phyloP scores from a whole-genome alignment of 345 rosid species.

The Camelina laxa region DNA sequence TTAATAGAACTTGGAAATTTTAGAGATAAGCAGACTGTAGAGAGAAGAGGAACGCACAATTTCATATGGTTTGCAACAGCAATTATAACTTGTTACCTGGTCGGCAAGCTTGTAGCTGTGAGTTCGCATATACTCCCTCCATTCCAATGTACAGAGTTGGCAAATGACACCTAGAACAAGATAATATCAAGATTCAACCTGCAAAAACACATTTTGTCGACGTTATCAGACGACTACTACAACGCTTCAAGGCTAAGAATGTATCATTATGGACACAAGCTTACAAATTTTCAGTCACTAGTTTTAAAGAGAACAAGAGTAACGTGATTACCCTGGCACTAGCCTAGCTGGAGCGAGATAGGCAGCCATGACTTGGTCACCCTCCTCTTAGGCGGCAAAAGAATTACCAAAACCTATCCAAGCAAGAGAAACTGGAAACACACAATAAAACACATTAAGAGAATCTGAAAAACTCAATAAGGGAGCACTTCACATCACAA shows the following conservation, averaged over 20 bases:
- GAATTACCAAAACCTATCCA: conserved; percentile 95
- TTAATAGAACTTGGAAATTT: too few relatives aligned
- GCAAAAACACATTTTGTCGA: conserved; percentile 56
- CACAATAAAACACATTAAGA: too few relatives aligned
- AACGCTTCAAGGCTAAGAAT: conserved; percentile 26
- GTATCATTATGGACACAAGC: conserved; percentile 15
- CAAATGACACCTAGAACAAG: conserved; percentile 94
- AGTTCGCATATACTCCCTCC: conserved; percentile 98
- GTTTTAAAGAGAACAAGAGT: conserved; percentile 6
- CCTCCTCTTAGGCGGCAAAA: conserved; percentile 87
- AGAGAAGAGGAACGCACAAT: too few relatives aligned
- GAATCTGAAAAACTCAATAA: too few relatives aligned
- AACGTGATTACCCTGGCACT: conserved; percentile 81
- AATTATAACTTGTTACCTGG: conserved; percentile 62
- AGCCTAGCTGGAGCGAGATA: conserved; percentile 92
- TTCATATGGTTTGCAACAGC: neutral
- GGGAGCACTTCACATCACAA: too few relatives aligned
- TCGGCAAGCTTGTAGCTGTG: conserved; percentile 98
- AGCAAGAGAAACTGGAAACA: conserved; percentile 40
- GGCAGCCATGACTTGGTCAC: conserved; percentile 96
- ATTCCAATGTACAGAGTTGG: conserved; percentile 95
- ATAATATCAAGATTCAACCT: conserved; percentile 61
- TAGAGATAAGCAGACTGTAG: too few relatives aligned
- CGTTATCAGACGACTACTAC: conserved; percentile 56
- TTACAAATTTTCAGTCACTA: conserved; percentile 7